phyloP scores from a whole-genome alignment of 2,329 filamentous ascomycete genomes.

The Exophiala sideris region DNA sequence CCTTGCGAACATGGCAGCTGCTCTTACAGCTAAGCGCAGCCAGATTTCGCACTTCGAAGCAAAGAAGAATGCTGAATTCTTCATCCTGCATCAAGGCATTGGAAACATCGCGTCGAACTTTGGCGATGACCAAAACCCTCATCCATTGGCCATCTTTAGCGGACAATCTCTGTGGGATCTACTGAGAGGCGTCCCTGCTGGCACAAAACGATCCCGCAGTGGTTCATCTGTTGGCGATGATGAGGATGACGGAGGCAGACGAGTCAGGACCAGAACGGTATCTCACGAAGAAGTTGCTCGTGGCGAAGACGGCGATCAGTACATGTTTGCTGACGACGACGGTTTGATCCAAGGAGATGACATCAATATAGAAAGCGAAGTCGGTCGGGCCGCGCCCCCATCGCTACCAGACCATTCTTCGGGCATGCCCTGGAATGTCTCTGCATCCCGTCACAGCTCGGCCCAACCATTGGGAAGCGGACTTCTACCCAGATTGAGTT shows the following conservation, averaged over 20 bases:
- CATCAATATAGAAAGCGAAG: constrained; percentile 46
- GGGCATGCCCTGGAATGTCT: constrained; percentile 67
- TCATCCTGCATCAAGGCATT: constrained; percentile 57
- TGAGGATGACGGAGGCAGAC: constrained; percentile 29
- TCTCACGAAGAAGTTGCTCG: constrained; percentile 34
- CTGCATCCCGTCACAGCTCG: constrained; percentile 51
- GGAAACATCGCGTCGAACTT: constrained; percentile 51
- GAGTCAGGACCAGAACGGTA: constrained; percentile 37
- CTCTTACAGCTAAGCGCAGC: constrained; percentile 43
- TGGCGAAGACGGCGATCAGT: constrained; percentile 14
- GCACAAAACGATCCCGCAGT: constrained; percentile 32
- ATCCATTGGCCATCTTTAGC: constrained; percentile 58
- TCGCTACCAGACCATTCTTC: constrained; percentile 65
- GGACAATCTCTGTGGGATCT: constrained; percentile 53
- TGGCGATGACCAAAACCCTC: constrained; percentile 38
- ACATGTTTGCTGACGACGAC: constrained; percentile 31
- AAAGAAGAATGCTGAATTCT: constrained; percentile 62
- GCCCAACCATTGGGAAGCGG: constrained; percentile 36
- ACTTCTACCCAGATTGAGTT: constrained; percentile 32
- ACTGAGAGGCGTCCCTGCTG: constrained; percentile 39
- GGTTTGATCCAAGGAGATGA: constrained; percentile 40
- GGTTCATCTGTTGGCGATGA: constrained; percentile 28
- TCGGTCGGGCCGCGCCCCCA: constrained; percentile 65
- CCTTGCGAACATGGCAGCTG: constrained; percentile 56
- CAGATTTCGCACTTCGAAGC: constrained; percentile 46